Percentiles rank a stretch among this genome's conserved stretches.
Evolutionary conservation across 1,284 basidiomycete genomes (phyloP).

Genomic region (Melampsora larici-populina): DNA sequence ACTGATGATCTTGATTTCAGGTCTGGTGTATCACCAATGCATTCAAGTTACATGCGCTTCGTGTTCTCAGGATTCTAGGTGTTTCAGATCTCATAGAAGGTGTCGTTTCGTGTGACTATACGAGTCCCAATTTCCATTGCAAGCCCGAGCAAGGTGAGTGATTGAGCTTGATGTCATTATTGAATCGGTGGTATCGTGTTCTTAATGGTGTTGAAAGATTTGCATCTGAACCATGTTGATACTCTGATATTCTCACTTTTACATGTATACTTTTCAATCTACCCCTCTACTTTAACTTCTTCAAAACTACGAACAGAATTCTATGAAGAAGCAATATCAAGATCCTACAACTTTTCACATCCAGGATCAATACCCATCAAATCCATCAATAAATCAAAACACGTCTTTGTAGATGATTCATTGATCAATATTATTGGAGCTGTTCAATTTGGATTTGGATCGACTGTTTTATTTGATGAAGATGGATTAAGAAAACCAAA

Average conservation of each 20-base stretch:
- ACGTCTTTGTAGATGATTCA: slow-evolving; percentile 49
- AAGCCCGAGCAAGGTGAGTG: slow-evolving; percentile 65
- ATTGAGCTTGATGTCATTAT: slow-evolving; percentile 15
- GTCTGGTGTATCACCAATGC: slow-evolving; percentile 23
- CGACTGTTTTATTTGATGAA: slow-evolving; percentile 49
- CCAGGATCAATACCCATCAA: slow-evolving; percentile 20
- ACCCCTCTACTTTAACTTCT: not conserved
- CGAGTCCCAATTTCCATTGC: slow-evolving; percentile 67
- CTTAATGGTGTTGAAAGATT: not conserved
- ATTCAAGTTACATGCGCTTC: slow-evolving; percentile 66
- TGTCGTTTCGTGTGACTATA: slow-evolving; percentile 76
- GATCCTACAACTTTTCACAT: slow-evolving; percentile 26
- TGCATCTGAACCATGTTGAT: not conserved
- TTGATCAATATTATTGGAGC: slow-evolving; percentile 48
- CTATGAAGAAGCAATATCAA: slow-evolving; percentile 35
- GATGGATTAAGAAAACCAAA: not conserved
- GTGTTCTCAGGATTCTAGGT: slow-evolving; percentile 71
- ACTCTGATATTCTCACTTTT: not conserved
- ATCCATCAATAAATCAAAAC: slow-evolving; percentile 17
- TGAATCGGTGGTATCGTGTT: not conserved
- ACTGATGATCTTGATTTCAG: slow-evolving; percentile 56
- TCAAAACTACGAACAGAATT: slow-evolving; percentile 9
- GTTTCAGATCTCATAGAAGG: slow-evolving; percentile 74
- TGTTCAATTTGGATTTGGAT: slow-evolving; percentile 46
- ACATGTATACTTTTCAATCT: not conserved